Conservation (phyloP, 495 filamentous ascomycete species). For the Penicillium arizonense region DNA sequence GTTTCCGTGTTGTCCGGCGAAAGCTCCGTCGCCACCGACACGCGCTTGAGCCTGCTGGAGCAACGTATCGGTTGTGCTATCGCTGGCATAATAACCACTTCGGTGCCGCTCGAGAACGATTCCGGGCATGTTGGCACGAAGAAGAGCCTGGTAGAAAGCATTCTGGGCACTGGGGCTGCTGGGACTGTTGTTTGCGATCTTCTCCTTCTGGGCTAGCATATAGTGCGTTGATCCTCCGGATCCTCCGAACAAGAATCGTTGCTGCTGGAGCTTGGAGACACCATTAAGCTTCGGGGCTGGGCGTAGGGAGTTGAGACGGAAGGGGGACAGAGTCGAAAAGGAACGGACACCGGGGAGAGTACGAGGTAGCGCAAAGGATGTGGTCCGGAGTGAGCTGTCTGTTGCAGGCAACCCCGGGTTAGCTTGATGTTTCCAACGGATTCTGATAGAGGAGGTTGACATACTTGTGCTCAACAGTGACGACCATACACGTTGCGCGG, state of each 20-base stretch:
- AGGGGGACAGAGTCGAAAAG: constrained; percentile 37
- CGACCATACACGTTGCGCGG: constrained; percentile 16
- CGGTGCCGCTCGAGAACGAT: constrained; percentile 89
- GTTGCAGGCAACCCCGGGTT: neutral
- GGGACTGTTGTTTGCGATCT: constrained; percentile 88
- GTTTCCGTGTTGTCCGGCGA: constrained; percentile 33
- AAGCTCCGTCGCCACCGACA: constrained; percentile 54
- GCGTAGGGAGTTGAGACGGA: constrained; percentile 26
- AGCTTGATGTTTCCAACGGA: neutral
- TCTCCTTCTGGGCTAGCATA: constrained; percentile 70
- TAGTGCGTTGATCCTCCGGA: constrained; percentile 55
- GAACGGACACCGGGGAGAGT: constrained; percentile 26
- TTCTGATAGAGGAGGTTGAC: neutral
- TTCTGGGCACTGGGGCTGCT: constrained; percentile 82
- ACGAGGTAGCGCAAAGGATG: constrained; percentile 16
- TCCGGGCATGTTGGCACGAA: constrained; percentile 86
- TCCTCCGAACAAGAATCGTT: constrained; percentile 54
- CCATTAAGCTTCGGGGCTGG: constrained; percentile 18
- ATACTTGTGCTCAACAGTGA: constrained; percentile 19
- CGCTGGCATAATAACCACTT: constrained; percentile 78
- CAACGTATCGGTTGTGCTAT: constrained; percentile 64
- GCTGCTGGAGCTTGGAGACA: constrained; percentile 33
- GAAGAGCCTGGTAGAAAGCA: constrained; percentile 88
- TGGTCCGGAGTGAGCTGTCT: constrained; percentile 22
- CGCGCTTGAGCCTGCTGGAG: constrained; percentile 74